Base-by-base conservation (phyloP, 768 basidiomycete genomes). In the Pisolithus orientalis region DNA sequence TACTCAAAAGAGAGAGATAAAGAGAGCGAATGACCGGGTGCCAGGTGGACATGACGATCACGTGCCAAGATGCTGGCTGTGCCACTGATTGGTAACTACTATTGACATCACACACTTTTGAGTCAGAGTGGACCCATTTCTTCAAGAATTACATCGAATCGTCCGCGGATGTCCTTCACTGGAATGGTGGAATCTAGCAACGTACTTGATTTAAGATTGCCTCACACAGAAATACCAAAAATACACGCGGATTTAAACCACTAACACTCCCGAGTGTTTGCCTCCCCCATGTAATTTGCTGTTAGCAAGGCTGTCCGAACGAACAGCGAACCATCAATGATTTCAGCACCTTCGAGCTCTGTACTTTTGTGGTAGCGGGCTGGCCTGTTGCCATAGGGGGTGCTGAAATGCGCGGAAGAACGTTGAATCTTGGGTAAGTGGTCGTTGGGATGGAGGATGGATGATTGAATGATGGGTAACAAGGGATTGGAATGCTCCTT, bases 401-500 rank as follows among this genome's bases (percentile, higher is more conserved):
- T 52, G 29, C 64, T 52, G 48, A 61, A 72, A 53, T 72, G 72
- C 0, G 64, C 67, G 21, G 73, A 61, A 0, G 71, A 29, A 0
- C 68, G 68, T 32, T 72, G 69, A 16, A 66, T 56, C 49, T 72
- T 72, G 42, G 57, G 9, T 8, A 70, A 6, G 43, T 72, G 72
- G 9, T 72, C 71, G 4, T 53, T 46, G 0, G 72, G 71, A 51
- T 74, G 68, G 0, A 64, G 44, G 37, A 76, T 61, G 8, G 68
- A 59, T 4, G 65, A 65, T 49, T 76, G 69, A 39, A 77, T 58
- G 56, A 76, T 62, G 0, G 67, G 62, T 5, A 74, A 51, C 70
- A 76, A 77, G 0, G 65, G 59, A 48, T 77, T 77, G 1, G 50
- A 54, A 25, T 34, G 34, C 11, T 34, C 34, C 13, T 14, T 34